Percentiles rank a stretch among this genome's conserved stretches.
Conservation (phyloP, 495 filamentous ascomycete genomes). For the Lophiotrema nucula region DNA sequence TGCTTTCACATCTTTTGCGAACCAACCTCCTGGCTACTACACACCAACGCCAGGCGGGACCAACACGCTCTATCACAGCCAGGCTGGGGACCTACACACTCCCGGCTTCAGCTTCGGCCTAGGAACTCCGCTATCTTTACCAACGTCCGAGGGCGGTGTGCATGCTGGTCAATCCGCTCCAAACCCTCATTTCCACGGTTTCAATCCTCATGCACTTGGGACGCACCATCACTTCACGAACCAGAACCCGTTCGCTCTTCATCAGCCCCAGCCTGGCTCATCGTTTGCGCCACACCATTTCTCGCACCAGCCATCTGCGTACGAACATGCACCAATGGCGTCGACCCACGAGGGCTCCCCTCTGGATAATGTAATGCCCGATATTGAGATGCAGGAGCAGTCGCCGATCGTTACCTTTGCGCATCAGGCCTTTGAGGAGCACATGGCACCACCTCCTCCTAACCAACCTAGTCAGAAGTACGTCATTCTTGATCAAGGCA, state of each 20-base stretch:
- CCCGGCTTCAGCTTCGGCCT: constrained; percentile 70
- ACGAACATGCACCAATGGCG: constrained; percentile 65
- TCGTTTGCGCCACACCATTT: constrained; percentile 80
- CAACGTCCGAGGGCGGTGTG: constrained; percentile 60
- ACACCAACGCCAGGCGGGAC: constrained; percentile 85
- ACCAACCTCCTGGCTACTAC: constrained; percentile 80
- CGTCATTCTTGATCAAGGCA: constrained; percentile 12
- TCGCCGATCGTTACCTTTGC: constrained; percentile 41
- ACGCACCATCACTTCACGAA: constrained; percentile 69
- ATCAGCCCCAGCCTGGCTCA: constrained; percentile 45
- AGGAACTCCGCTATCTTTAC: constrained; percentile 80
- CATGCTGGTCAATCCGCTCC: constrained; percentile 50
- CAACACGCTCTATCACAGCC: constrained; percentile 75
- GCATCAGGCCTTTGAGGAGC: constrained; percentile 31
- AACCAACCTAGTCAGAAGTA: constrained; percentile 41
- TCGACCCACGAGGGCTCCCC: constrained; percentile 61
- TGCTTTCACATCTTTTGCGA: constrained; percentile 71
- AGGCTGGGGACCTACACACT: constrained; percentile 88
- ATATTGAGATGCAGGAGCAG: constrained; percentile 43
- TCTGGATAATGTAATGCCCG: constrained; percentile 51
- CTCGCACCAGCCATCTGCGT: constrained; percentile 70
- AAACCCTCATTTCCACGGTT: constrained; percentile 54
- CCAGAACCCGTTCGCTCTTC: constrained; percentile 69
- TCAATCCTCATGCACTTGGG: constrained; percentile 56
- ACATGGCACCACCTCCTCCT: constrained; percentile 27